Evolutionary conservation across 2,329 filamentous ascomycete species (phyloP).

Genomic region (Aspergillus glaucus): DNA sequence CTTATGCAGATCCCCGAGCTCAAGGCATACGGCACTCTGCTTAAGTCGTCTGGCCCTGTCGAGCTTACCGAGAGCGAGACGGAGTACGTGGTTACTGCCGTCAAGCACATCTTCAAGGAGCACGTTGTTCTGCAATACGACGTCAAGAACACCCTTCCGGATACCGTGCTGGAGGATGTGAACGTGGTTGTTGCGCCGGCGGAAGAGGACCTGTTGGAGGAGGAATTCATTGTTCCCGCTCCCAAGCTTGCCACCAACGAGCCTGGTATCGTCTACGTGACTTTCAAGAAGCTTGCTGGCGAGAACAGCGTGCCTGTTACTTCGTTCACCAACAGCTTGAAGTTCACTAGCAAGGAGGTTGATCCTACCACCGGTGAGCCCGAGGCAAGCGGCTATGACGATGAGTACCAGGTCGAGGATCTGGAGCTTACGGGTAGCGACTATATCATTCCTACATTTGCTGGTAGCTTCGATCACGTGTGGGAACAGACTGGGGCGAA

Average conservation of each 20-base stretch:
- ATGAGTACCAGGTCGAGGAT: conserved; percentile 95
- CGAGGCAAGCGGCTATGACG: conserved; percentile 87
- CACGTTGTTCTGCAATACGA: conserved; percentile 94
- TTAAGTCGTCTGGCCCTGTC: conserved; percentile 81
- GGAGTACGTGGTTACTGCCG: conserved; percentile 86
- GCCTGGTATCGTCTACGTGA: conserved; percentile 89
- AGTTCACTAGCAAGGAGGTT: conserved; percentile 97
- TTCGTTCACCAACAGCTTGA: conserved; percentile 85
- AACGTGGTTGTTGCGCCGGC: conserved; percentile 72
- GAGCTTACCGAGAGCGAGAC: conserved; percentile 96
- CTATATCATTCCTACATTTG: conserved; percentile 89
- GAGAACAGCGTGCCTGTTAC: conserved; percentile 70
- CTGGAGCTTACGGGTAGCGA: conserved; percentile 86
- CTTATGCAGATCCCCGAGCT: conserved; percentile 85
- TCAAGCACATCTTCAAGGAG: conserved; percentile 98
- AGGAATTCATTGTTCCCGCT: conserved; percentile 89
- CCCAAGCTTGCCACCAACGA: conserved; percentile 76
- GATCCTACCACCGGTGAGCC: conserved; percentile 90
- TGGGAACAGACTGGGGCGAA: conserved; percentile 91
- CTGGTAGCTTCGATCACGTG: conserved; percentile 88
- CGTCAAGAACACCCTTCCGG: conserved; percentile 92
- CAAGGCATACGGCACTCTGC: conserved; percentile 77
- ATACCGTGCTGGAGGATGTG: conserved; percentile 84
- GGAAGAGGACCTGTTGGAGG: conserved; percentile 67
- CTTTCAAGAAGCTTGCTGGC: conserved; percentile 77